These are phyloP conservation scores for Xylaria sp. DNA, from an alignment of 2,329 filamentous ascomycete species.

Conservation along the genomic window DNA sequence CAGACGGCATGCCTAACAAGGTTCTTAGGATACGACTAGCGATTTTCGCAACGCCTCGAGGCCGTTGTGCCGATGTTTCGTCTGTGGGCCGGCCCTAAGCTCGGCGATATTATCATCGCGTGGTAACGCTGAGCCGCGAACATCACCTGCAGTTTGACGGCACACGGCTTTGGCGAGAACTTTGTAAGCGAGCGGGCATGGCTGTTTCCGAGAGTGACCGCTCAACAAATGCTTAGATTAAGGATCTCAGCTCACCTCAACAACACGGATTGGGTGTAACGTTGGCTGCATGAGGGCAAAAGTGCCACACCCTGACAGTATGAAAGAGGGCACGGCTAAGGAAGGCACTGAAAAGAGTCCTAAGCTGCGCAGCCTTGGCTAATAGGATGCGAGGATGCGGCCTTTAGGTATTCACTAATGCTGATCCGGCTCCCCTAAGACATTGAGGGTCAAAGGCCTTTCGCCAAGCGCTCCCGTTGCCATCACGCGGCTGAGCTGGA, in stretches of 20 bases:
- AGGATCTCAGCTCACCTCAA: constrained; percentile 12
- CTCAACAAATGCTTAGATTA: background rate
- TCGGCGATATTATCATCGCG: constrained; percentile 32
- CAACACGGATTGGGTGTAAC: constrained; percentile 26
- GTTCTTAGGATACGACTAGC: constrained; percentile 12
- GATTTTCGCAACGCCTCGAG: constrained; percentile 1
- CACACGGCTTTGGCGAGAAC: constrained; percentile 34
- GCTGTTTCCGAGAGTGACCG: constrained; percentile 2
- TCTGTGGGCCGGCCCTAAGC: constrained; percentile 24
- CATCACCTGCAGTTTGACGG: constrained; percentile 22
- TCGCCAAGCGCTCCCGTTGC: constrained; percentile 3
- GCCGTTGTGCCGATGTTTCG: constrained; percentile 17
- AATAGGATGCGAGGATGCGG: background rate
- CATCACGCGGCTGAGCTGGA: constrained; percentile 5
- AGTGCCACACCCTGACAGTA: background rate
- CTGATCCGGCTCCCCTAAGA: background rate
- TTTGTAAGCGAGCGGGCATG: constrained; percentile 28
- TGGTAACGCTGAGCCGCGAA: constrained; percentile 20
- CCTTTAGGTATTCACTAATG: constrained; percentile 12
- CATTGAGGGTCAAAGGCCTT: background rate
- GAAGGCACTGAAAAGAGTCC: background rate
- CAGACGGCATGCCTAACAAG: constrained; percentile 26
- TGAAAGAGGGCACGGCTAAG: constrained; percentile 1
- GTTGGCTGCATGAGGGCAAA: constrained; percentile 23
- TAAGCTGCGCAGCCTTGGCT: background rate